Percentiles rank a stretch among this genome's conserved stretches.
phyloP scores from a whole-genome alignment of 2,329 filamentous ascomycete genomes.

The Beauveria sp. region DNA sequence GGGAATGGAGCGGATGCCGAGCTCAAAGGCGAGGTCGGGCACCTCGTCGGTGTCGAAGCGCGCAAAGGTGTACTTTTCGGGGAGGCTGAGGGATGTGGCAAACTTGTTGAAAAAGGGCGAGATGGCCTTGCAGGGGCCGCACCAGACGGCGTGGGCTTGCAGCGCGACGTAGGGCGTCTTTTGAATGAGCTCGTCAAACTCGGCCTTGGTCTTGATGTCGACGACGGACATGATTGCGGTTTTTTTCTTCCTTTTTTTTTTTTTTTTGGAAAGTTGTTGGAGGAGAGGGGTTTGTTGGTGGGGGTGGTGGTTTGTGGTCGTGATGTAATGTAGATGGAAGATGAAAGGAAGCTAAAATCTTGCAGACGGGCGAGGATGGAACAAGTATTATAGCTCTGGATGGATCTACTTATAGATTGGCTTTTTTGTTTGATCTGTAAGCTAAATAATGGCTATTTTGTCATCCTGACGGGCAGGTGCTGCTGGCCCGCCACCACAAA shows the following conservation, averaged over 20 bases:
- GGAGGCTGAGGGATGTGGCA: slow-evolving; percentile 28
- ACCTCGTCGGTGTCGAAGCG: slow-evolving; percentile 53
- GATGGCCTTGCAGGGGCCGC: slow-evolving; percentile 53
- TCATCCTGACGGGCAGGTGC: not conserved
- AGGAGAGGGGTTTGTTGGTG: too few species aligned
- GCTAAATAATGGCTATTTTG: too few species aligned
- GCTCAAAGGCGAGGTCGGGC: slow-evolving; percentile 39
- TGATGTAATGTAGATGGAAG: too few species aligned
- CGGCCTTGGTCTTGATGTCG: slow-evolving; percentile 32
- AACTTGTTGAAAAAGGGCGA: slow-evolving; percentile 46
- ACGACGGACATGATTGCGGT: slow-evolving; percentile 26
- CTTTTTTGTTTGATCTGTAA: too few species aligned
- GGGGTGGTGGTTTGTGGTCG: too few species aligned
- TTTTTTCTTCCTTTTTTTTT: not conserved
- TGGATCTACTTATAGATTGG: too few species aligned
- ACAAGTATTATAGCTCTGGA: too few species aligned
- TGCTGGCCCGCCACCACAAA: not conserved
- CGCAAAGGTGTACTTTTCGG: slow-evolving; percentile 43
- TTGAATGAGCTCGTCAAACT: slow-evolving; percentile 42
- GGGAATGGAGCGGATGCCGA: slow-evolving; percentile 48
- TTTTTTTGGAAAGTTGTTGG: not conserved
- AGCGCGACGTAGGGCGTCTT: slow-evolving; percentile 43
- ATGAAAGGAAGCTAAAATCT: too few species aligned
- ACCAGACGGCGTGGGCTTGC: slow-evolving; percentile 55
- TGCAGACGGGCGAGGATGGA: too few species aligned